Conservation (phyloP, 176 grass and related monocot genomes). For the Poa annua region DNA sequence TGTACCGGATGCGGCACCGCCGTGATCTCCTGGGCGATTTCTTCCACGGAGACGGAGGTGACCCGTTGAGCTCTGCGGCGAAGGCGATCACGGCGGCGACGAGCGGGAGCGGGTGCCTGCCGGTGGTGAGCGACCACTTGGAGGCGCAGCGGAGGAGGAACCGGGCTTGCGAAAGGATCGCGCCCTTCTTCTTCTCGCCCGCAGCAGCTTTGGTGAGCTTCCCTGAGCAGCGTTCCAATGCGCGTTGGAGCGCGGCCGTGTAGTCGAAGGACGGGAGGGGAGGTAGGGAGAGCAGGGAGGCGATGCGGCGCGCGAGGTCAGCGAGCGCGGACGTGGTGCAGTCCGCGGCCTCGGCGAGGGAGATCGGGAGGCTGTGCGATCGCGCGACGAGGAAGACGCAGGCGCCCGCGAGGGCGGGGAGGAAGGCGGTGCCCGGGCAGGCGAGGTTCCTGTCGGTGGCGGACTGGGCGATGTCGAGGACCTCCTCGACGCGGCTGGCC, state of each 20-base stretch:
- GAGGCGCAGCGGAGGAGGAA: conserved; percentile 60
- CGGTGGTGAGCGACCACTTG: conserved; percentile 65
- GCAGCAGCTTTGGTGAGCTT: conserved; percentile 18
- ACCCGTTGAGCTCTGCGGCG: conserved; percentile 34
- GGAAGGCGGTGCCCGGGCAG: conserved; percentile 25
- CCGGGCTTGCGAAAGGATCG: conserved; percentile 48
- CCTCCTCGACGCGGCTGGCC: conserved; percentile 14
- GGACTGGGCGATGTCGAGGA: conserved; percentile 27
- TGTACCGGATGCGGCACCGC: too few relatives aligned
- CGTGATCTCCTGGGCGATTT: too few relatives aligned
- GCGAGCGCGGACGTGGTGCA: conserved; percentile 22
- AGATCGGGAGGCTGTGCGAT: conserved; percentile 45
- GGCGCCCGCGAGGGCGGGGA: conserved; percentile 41
- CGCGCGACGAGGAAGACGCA: conserved; percentile 44
- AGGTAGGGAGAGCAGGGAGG: conserved; percentile 40
- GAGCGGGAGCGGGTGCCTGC: conserved; percentile 47
- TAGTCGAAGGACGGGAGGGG: conserved; percentile 49
- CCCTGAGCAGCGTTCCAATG: background rate
- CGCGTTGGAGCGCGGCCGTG: conserved; percentile 27
- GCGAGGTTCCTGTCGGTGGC: conserved; percentile 42
- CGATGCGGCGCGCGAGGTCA: conserved; percentile 22
- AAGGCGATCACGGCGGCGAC: conserved; percentile 45
- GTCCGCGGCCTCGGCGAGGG: conserved; percentile 35
- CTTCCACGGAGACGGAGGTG: too few relatives aligned
- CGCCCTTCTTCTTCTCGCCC: conserved; percentile 15